Conservation (phyloP, 2,329 filamentous ascomycete genomes). For the Knufia petricola region DNA sequence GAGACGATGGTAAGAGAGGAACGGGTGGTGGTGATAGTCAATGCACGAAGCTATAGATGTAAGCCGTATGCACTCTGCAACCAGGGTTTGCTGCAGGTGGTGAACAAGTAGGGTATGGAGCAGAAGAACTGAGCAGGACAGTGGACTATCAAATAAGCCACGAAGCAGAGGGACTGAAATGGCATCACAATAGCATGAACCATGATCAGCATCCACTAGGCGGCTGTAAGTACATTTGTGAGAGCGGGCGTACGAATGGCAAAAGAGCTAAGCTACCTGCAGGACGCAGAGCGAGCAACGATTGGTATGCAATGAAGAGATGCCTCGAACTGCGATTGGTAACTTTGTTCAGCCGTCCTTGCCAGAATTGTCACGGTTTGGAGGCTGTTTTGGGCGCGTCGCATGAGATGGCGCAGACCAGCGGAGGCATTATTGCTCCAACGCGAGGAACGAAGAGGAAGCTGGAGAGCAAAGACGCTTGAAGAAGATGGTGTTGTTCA, state of each 20-base stretch:
- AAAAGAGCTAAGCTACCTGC: conserved; percentile 5
- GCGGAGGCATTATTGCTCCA: conserved; percentile 3
- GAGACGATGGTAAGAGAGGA: neutral
- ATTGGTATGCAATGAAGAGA: neutral
- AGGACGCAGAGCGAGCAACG: neutral
- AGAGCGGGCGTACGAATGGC: neutral
- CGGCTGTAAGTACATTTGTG: conserved; percentile 6
- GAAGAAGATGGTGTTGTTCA: conserved; percentile 9
- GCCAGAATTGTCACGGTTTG: conserved; percentile 1
- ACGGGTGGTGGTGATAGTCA: neutral
- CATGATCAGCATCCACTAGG: conserved; percentile 5
- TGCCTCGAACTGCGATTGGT: conserved; percentile 3
- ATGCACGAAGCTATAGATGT: conserved; percentile 7
- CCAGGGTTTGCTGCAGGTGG: conserved; percentile 6
- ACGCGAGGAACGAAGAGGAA: neutral
- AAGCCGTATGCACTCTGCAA: conserved; percentile 8
- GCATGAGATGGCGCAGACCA: conserved; percentile 8
- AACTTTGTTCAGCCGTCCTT: conserved; percentile 2
- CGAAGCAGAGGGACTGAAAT: conserved; percentile 6
- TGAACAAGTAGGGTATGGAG: neutral
- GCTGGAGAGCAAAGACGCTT: conserved; percentile 6
- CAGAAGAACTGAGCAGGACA: conserved; percentile 1
- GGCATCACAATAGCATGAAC: conserved; percentile 5
- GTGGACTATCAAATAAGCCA: neutral
- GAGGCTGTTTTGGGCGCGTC: conserved; percentile 10